These are phyloP conservation scores for Coprinopsis marcescibilis DNA, from an alignment of 768 basidiomycete species.

Conservation along the genomic window DNA sequence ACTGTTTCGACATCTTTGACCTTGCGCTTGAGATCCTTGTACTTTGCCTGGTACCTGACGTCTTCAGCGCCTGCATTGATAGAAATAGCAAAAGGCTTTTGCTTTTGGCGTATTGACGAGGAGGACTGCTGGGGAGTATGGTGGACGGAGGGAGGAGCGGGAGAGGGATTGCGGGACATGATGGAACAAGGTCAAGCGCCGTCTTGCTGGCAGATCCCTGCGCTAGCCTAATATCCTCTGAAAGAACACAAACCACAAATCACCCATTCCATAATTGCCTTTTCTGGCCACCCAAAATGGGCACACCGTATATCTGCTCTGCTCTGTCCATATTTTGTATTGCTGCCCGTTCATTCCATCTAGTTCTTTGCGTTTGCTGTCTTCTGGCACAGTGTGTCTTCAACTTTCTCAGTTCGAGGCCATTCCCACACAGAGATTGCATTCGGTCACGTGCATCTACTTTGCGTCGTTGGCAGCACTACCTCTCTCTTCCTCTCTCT, in stretches of 20 bases:
- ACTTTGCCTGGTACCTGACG: slow-evolving; percentile 82
- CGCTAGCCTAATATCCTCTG: slow-evolving; percentile 6
- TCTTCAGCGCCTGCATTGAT: slow-evolving; percentile 80
- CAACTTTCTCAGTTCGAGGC: too few species aligned
- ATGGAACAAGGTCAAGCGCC: slow-evolving; percentile 37
- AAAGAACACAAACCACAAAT: slow-evolving; percentile 6
- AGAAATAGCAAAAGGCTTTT: slow-evolving; percentile 46
- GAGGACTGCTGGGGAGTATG: slow-evolving; percentile 24
- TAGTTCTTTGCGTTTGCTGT: too few species aligned
- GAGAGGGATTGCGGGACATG: slow-evolving; percentile 66
- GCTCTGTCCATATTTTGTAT: too few species aligned
- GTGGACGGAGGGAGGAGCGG: slow-evolving; percentile 35
- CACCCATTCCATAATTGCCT: slow-evolving; percentile 4
- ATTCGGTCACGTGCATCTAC: too few species aligned
- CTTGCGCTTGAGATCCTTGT: slow-evolving; percentile 83
- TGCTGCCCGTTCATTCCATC: too few species aligned
- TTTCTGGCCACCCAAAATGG: slow-evolving; percentile 9
- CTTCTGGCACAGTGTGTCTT: too few species aligned
- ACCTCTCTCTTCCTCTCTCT: slow-evolving; percentile 11
- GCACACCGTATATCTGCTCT: background rate
- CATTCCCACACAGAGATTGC: too few species aligned
- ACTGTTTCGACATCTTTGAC: slow-evolving; percentile 83
- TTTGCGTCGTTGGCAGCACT: slow-evolving; percentile 7
- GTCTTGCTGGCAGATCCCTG: slow-evolving; percentile 26
- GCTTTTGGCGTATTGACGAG: slow-evolving; percentile 39